These are phyloP conservation scores for Saccharum officinarum DNA, from an alignment of 176 grass and related monocot species.

Conservation along the genomic window DNA sequence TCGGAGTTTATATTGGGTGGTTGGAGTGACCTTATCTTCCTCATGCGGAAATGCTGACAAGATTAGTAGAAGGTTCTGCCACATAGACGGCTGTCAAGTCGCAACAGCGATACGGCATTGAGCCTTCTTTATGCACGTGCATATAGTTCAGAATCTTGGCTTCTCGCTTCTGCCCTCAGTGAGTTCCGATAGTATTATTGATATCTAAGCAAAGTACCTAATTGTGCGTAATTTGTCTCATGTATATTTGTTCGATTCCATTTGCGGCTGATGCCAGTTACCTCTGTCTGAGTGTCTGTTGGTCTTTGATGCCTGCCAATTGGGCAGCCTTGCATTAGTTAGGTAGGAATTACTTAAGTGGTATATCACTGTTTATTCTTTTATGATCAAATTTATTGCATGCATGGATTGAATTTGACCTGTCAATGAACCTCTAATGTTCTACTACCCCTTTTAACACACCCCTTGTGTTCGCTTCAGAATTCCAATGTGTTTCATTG, in stretches of 20 bases:
- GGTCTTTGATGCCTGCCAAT: background rate
- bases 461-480: background rate
- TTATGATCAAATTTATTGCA: background rate
- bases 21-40: background rate
- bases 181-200: slow-evolving; percentile 13
- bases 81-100: background rate
- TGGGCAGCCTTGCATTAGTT: slow-evolving; percentile 22
- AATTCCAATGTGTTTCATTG: background rate
- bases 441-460: slow-evolving; percentile 7
- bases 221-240: background rate
- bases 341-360: background rate
- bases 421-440: background rate
- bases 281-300: background rate
- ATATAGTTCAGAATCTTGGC: slow-evolving; percentile 9
- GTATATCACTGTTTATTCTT: background rate
- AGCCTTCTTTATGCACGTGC: background rate
- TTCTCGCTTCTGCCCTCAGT: background rate
- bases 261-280: background rate
- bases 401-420: background rate
- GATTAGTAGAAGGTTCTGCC: background rate
- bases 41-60: slow-evolving; percentile 4
- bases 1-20: background rate
- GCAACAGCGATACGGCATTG: background rate
- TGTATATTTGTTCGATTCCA: background rate
- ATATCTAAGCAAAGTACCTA: background rate